Conservation (phyloP, 2,329 filamentous ascomycete genomes). For the Claviceps arundinis region DNA sequence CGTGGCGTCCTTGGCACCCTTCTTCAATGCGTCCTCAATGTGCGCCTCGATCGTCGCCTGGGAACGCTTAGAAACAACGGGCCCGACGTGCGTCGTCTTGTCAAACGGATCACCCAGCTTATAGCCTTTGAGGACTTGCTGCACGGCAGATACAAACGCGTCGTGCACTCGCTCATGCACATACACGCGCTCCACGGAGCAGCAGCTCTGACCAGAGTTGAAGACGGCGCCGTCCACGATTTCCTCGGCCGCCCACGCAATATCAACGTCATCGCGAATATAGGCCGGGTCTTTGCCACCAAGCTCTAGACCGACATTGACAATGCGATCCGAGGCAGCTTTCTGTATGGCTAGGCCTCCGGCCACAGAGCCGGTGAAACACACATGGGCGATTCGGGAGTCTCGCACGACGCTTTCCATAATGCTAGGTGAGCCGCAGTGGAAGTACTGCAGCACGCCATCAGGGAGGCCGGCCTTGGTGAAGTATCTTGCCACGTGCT, state of each 20-base stretch:
- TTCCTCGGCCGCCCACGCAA: slow-evolving; percentile 83
- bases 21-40: slow-evolving; percentile 66
- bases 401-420: slow-evolving; percentile 70
- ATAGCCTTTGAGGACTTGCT: slow-evolving; percentile 69
- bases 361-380: slow-evolving; percentile 87
- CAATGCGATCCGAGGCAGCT: slow-evolving; percentile 70
- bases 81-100: slow-evolving; percentile 68
- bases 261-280: slow-evolving; percentile 70
- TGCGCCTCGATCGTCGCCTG: slow-evolving; percentile 66
- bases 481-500: slow-evolving; percentile 70
- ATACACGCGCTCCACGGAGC: slow-evolving; percentile 82
- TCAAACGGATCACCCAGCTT: slow-evolving; percentile 80
- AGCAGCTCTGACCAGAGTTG: slow-evolving; percentile 98
- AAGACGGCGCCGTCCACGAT: slow-evolving; percentile 95
- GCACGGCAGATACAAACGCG: slow-evolving; percentile 63
- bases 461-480: slow-evolving; percentile 65
- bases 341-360: slow-evolving; percentile 77
- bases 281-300: slow-evolving; percentile 95
- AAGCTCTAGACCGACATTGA: slow-evolving; percentile 79
- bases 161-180: slow-evolving; percentile 79
- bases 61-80: slow-evolving; percentile 72
- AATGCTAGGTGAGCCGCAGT: slow-evolving; percentile 64
- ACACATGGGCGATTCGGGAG: slow-evolving; percentile 65
- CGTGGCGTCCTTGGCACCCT: slow-evolving; percentile 74
- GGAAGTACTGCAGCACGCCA: slow-evolving; percentile 83